These are phyloP conservation scores for Lasiosphaeria hispida DNA, from an alignment of 495 filamentous ascomycete genomes.

Conservation along the genomic window DNA sequence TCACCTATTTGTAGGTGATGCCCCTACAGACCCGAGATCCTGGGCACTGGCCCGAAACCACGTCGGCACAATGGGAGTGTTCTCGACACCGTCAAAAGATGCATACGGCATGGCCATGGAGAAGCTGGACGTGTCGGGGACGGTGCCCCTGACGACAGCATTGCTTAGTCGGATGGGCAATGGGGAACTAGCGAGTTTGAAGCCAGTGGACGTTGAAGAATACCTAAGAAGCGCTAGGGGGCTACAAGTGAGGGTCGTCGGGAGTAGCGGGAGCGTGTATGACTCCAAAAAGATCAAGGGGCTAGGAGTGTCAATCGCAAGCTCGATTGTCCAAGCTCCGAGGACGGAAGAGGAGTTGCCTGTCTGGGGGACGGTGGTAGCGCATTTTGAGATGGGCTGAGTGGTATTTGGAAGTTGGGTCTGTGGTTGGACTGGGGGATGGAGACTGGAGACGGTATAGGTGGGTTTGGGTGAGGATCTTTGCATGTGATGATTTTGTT, in stretches of 20 bases:
- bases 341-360: constrained; percentile 40
- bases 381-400: constrained; percentile 25
- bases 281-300: constrained; percentile 26
- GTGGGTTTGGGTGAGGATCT: not conserved
- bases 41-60: constrained; percentile 48
- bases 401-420: not conserved
- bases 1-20: constrained; percentile 58
- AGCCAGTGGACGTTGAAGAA: constrained; percentile 36
- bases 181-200: constrained; percentile 41
- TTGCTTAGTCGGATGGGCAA: constrained; percentile 42
- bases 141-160: constrained; percentile 55
- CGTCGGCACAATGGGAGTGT: constrained; percentile 56
- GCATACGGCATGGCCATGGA: constrained; percentile 13
- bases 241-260: constrained; percentile 41
- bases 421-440: not conserved
- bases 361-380: constrained; percentile 37
- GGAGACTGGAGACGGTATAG: not conserved
- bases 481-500: no score
- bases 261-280: constrained; percentile 26
- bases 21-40: constrained; percentile 32
- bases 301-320: constrained; percentile 40
- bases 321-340: constrained; percentile 39
- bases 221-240: constrained; percentile 40
- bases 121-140: constrained; percentile 43
- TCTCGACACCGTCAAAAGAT: constrained; percentile 28